A percentile compares a stretch with the other conserved stretches of the same genome.
Conservation (phyloP, 2,329 filamentous ascomycete species). For the Lecanicillium sp. region DNA sequence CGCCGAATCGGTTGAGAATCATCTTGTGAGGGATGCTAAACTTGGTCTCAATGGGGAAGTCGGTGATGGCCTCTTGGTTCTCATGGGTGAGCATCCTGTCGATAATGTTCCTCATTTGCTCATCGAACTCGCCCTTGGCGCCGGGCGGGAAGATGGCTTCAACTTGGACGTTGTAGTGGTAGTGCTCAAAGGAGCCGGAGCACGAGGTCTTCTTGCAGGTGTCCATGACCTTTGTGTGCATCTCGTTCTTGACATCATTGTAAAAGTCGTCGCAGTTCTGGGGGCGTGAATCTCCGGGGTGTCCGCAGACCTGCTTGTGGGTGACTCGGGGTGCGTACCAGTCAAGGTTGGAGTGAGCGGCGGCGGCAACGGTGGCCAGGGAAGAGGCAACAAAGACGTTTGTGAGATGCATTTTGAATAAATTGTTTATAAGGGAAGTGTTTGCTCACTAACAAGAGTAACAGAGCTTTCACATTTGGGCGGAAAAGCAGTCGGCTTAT, state of each 20-base stretch:
- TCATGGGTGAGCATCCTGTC: slow-evolving; percentile 8
- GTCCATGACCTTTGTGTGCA: slow-evolving; percentile 9
- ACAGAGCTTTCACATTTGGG: too few species aligned
- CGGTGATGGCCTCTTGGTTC: slow-evolving; percentile 8
- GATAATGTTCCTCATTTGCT: slow-evolving; percentile 8
- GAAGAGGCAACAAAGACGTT: background rate
- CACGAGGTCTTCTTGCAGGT: slow-evolving; percentile 8
- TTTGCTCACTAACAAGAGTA: too few species aligned
- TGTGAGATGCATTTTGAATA: slow-evolving; percentile 4
- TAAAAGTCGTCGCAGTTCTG: slow-evolving; percentile 10
- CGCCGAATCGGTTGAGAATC: slow-evolving; percentile 10
- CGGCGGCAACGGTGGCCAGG: slow-evolving; percentile 4
- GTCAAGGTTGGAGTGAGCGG: slow-evolving; percentile 10
- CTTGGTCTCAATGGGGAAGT: slow-evolving; percentile 8
- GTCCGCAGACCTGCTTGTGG: slow-evolving; percentile 9
- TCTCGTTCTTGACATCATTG: slow-evolving; percentile 7
- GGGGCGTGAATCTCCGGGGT: slow-evolving; percentile 7
- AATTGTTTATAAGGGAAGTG: too few species aligned
- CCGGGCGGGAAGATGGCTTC: slow-evolving; percentile 9
- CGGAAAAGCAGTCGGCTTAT: too few species aligned
- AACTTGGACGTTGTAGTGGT: slow-evolving; percentile 6
- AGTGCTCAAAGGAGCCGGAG: slow-evolving; percentile 9
- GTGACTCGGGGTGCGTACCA: slow-evolving; percentile 8
- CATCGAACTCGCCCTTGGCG: slow-evolving; percentile 9
- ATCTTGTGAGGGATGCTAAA: slow-evolving; percentile 10